Percentiles rank a stretch among this genome's conserved stretches.
phyloP scores from a whole-genome alignment of 768 basidiomycete genomes.

The Hirschioporus abietinus region DNA sequence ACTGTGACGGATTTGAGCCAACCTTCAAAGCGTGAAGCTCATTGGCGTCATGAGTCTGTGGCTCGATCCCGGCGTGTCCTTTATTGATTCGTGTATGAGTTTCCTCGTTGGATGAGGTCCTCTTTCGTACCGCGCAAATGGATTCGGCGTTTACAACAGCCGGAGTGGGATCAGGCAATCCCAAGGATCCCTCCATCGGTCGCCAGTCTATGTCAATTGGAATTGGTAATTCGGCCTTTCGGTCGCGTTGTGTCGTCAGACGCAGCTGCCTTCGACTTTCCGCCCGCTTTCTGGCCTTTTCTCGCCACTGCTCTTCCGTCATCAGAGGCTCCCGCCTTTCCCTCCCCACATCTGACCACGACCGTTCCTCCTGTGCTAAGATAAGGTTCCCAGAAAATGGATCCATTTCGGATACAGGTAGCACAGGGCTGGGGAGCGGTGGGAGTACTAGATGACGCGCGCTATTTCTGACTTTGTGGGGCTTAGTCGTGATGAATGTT shows the following conservation, averaged over 20 bases:
- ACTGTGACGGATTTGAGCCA: not conserved
- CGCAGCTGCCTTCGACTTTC: not conserved
- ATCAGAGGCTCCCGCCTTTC: not conserved
- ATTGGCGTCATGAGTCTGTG: not conserved
- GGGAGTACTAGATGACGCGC: no score
- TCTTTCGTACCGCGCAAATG: not conserved
- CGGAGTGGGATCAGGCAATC: not conserved
- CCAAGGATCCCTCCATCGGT: not conserved
- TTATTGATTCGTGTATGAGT: not conserved
- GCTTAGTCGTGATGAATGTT: not conserved
- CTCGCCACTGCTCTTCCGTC: not conserved
- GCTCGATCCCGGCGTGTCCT: not conserved
- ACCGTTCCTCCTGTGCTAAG: not conserved
- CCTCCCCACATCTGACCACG: not conserved
- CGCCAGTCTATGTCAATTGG: not conserved
- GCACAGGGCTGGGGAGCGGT: not conserved
- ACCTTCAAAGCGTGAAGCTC: not conserved
- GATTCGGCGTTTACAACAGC: not conserved
- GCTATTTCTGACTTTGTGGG: not conserved
- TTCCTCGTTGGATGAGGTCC: not conserved
- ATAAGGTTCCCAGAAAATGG: not conserved
- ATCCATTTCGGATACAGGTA: not conserved
- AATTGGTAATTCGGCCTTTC: not conserved
- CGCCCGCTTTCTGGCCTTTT: not conserved
- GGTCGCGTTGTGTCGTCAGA: not conserved